These are phyloP conservation scores for Colletotrichum navitas DNA, from an alignment of 2,329 filamentous ascomycete genomes.

Conservation along the genomic window DNA sequence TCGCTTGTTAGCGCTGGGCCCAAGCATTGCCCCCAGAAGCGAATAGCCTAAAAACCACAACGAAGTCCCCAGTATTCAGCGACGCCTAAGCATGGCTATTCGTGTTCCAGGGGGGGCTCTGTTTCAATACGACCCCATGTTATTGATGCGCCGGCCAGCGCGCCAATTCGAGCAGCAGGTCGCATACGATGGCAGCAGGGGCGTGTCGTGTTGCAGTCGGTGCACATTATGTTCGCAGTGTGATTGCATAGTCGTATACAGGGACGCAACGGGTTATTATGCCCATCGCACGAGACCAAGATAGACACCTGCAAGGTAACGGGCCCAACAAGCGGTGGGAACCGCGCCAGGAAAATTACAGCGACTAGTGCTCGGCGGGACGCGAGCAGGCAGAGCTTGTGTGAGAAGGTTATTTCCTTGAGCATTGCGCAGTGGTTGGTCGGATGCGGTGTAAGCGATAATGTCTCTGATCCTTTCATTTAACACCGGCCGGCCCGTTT, in stretches of 20 bases:
- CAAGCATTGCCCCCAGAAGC: conserved; percentile 9
- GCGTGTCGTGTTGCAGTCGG: conserved; percentile 1
- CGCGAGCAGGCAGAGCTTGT: conserved; percentile 27
- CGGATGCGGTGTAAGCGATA: conserved; percentile 26
- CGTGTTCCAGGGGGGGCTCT: conserved; percentile 13
- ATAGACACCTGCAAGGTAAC: conserved; percentile 20
- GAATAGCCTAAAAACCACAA: not conserved
- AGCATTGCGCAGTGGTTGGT: conserved; percentile 37
- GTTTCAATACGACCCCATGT: conserved; percentile 37
- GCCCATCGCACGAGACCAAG: conserved; percentile 5
- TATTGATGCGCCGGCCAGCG: conserved; percentile 10
- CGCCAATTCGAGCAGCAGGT: conserved; percentile 6
- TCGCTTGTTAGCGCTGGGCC: conserved; percentile 20
- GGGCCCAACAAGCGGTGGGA: conserved; percentile 28
- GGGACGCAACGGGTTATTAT: conserved; percentile 19
- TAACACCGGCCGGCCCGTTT: conserved; percentile 37
- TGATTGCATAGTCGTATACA: not conserved
- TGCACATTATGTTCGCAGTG: conserved; percentile 10
- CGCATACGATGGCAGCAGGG: conserved; percentile 10
- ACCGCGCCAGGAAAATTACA: conserved; percentile 27
- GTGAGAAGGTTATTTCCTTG: conserved; percentile 39
- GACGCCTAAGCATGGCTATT: conserved; percentile 23
- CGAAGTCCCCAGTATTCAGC: conserved; percentile 13
- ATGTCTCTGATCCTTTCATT: conserved; percentile 40
- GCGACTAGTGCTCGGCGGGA: not conserved